Base-by-base conservation (phyloP, 176 grass and related monocot genomes). In the Hsuehochloa calcarea region DNA sequence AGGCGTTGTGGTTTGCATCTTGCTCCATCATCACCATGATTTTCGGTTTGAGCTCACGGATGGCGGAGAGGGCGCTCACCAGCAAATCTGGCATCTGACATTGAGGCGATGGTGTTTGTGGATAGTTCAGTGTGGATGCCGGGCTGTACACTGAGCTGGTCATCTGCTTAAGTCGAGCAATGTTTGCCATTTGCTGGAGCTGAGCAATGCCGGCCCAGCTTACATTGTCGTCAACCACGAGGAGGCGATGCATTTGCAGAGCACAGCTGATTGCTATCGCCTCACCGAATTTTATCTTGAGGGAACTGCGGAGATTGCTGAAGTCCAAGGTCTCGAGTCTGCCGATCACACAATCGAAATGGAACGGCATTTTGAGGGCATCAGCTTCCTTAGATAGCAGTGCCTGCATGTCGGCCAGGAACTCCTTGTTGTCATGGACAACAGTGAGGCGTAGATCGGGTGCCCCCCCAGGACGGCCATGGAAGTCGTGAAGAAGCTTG, bases 21-120 rank as follows among this genome's bases (percentile, higher is more conserved):
- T 92, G 84, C 76, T 92, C 91, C 62, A 89, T 83, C 5, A 90
- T 47, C 14, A 86, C 27, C 22, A 87, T 58, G 70, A 92, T 87
- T 13, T 87, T 85, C 4, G 84, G 91, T 13, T 73, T 69, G 22
- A 89, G 91, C 4, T 22, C 50, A 4, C n/a, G 22, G 45, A 92
- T 22, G 1, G 64, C 80, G 14, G 7, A 77, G 51, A 88, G 64
- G 80, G 77, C 77, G 52, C 40, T 59, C n/a, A 65, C 80, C 52
- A 88, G 27, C 63, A 75, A 46, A 0, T 25, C 67, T 25, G 68
- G 68, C 68, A 82, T 86, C 54, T 66, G 64, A 12, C 74, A 50
- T 8, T 78, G 74, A 50, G 84, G 80, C 11, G 70, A 82, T 12
- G 85, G 68, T 46, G 67, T 67, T 22, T 47, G 58, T 10, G 82